A percentile compares a stretch with the other conserved stretches of the same genome.
Evolutionary conservation across 192 early-diverging fungal genomes (phyloP).

Genomic region (Backusella luteola): DNA sequence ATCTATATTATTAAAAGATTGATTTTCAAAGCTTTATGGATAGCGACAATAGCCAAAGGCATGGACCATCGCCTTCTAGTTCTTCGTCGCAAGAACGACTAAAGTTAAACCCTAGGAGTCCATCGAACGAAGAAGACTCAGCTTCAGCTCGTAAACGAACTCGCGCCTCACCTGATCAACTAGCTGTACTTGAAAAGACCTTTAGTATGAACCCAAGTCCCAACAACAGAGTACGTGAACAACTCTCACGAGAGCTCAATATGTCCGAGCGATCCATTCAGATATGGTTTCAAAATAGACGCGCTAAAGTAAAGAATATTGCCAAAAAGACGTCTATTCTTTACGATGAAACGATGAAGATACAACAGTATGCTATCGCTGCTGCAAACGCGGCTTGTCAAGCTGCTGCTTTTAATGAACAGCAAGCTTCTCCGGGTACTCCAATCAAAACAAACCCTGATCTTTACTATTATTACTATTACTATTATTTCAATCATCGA

Average conservation of each 20-base stretch:
- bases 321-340: slow-evolving; percentile 29
- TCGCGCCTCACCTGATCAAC: slow-evolving; percentile 64
- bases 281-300: slow-evolving; percentile 84
- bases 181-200: slow-evolving; percentile 65
- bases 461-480: slow-evolving; percentile 34
- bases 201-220: slow-evolving; percentile 69
- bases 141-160: slow-evolving; percentile 52
- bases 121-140: background rate
- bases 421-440: slow-evolving; percentile 10
- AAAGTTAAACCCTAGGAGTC: background rate
- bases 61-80: background rate
- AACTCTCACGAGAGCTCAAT: slow-evolving; percentile 64
- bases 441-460: slow-evolving; percentile 23
- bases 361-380: slow-evolving; percentile 26
- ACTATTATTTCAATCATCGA: slow-evolving; percentile 31
- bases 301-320: slow-evolving; percentile 75
- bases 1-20: background rate
- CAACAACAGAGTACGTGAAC: slow-evolving; percentile 60
- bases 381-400: slow-evolving; percentile 31
- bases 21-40: background rate
- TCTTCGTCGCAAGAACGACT: background rate
- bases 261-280: slow-evolving; percentile 78
- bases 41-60: background rate
- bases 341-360: slow-evolving; percentile 23
- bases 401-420: slow-evolving; percentile 20